Conservation (phyloP, 192 early-diverging fungal species). For the Linnemannia schmuckeri region DNA sequence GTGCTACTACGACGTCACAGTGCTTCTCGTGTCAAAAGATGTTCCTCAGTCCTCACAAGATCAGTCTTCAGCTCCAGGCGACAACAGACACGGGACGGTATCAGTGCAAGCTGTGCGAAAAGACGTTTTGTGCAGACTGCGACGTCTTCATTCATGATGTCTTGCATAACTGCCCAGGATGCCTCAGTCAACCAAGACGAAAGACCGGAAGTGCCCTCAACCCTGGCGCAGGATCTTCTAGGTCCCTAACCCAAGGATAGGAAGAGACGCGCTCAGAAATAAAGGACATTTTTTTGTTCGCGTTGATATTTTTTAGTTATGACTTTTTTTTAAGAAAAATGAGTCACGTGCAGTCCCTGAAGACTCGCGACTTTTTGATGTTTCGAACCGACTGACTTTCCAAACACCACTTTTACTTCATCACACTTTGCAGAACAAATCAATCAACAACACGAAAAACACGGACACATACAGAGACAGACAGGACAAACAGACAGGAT, state of each 20-base stretch:
- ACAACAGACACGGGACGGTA: conserved; percentile 67
- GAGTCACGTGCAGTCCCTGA: neutral
- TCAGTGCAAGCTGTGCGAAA: conserved; percentile 81
- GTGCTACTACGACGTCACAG: conserved; percentile 45
- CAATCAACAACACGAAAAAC: neutral
- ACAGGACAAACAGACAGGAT: neutral
- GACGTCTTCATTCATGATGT: conserved; percentile 95
- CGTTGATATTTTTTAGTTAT: too few relatives aligned
- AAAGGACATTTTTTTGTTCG: neutral
- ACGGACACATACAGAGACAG: neutral
- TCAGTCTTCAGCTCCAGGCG: conserved; percentile 26
- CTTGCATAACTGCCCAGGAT: conserved; percentile 90
- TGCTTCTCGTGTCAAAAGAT: conserved; percentile 65
- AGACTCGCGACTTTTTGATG: neutral
- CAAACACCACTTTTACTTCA: neutral
- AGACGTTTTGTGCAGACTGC: conserved; percentile 91
- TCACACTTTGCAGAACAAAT: neutral
- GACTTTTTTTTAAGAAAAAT: neutral
- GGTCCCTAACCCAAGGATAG: neutral
- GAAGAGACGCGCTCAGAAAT: neutral
- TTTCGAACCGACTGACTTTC: neutral
- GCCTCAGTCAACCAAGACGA: conserved; percentile 59
- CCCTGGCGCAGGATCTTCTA: neutral
- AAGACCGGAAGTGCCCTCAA: conserved; percentile 1
- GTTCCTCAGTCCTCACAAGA: conserved; percentile 51